phyloP scores from a whole-genome alignment of 768 basidiomycete genomes.

The Sporobolomyces phaffii region DNA sequence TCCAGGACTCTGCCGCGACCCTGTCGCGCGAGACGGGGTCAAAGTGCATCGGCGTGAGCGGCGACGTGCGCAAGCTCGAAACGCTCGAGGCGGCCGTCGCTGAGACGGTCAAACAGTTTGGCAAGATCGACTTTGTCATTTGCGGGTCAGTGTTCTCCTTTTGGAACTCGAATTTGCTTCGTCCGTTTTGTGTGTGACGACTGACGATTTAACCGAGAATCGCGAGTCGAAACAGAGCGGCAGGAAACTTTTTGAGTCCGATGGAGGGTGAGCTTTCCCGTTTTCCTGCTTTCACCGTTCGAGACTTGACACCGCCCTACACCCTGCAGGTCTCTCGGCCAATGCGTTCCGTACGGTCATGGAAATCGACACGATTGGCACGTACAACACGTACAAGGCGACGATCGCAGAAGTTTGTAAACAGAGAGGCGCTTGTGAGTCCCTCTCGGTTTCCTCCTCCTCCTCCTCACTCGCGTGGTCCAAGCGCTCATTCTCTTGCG shows the following conservation, averaged over 20 bases:
- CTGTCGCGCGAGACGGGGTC: slow-evolving; percentile 65
- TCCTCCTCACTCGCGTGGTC: neutral
- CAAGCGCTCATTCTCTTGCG: no score
- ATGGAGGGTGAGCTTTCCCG: slow-evolving; percentile 51
- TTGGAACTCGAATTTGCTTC: no score
- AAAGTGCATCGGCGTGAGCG: slow-evolving; percentile 65
- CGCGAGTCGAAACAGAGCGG: slow-evolving; percentile 51
- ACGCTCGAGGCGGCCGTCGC: slow-evolving; percentile 67
- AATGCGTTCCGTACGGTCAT: slow-evolving; percentile 89
- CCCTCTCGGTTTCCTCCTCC: no score
- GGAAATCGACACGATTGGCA: slow-evolving; percentile 89
- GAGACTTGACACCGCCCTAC: neutral
- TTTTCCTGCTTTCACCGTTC: neutral
- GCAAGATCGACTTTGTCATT: slow-evolving; percentile 88
- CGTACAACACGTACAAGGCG: slow-evolving; percentile 90
- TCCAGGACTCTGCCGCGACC: slow-evolving; percentile 63
- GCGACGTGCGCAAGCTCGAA: slow-evolving; percentile 74
- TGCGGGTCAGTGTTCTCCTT: slow-evolving; percentile 65
- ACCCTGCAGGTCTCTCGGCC: slow-evolving; percentile 56
- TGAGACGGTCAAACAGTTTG: slow-evolving; percentile 67
- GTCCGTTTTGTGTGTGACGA: no score
- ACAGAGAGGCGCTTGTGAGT: slow-evolving; percentile 63
- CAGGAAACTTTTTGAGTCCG: slow-evolving; percentile 90
- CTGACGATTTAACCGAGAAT: no score
- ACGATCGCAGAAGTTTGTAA: slow-evolving; percentile 68